phyloP scores from a whole-genome alignment of 768 basidiomycete genomes.

The Xerocomus potaroensis region DNA sequence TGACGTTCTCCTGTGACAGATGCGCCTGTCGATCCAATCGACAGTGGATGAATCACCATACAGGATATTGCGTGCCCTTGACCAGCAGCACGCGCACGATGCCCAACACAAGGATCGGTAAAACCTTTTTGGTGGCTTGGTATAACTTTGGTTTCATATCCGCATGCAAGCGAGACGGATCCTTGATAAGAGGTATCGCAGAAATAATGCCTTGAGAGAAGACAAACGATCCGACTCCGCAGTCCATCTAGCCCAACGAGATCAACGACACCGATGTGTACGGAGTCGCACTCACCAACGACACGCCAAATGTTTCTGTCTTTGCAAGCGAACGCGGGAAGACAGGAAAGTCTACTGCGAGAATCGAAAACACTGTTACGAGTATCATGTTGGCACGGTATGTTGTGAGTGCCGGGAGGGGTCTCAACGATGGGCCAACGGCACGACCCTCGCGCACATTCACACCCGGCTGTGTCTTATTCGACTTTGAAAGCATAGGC shows the following conservation, averaged over 20 bases:
- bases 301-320: conserved; percentile 92
- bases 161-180: conserved; percentile 48
- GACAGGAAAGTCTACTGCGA: conserved; percentile 93
- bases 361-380: conserved; percentile 84
- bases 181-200: conserved; percentile 73
- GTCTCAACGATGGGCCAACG: conserved; percentile 23
- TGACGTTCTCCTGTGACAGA: too few relatives aligned
- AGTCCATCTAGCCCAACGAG: conserved; percentile 72
- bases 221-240: conserved; percentile 96
- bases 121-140: conserved; percentile 47
- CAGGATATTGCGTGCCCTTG: conserved; percentile 93
- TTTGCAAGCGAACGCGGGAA: conserved; percentile 89
- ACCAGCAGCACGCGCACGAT: conserved; percentile 77
- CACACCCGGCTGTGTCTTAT: not conserved
- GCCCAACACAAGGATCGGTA: conserved; percentile 71
- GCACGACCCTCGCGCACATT: not conserved
- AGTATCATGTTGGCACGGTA: conserved; percentile 96
- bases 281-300: conserved; percentile 56
- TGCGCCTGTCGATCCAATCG: too few relatives aligned
- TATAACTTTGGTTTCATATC: conserved; percentile 50
- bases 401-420: conserved; percentile 72
- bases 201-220: conserved; percentile 94
- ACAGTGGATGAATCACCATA: too few relatives aligned
- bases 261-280: not conserved
- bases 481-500: conserved; percentile 47